Evolutionary conservation across 1,284 basidiomycete genomes (phyloP), one percentile per base, ranked within the genome.

Genomic region (Puccinia polysora): DNA sequence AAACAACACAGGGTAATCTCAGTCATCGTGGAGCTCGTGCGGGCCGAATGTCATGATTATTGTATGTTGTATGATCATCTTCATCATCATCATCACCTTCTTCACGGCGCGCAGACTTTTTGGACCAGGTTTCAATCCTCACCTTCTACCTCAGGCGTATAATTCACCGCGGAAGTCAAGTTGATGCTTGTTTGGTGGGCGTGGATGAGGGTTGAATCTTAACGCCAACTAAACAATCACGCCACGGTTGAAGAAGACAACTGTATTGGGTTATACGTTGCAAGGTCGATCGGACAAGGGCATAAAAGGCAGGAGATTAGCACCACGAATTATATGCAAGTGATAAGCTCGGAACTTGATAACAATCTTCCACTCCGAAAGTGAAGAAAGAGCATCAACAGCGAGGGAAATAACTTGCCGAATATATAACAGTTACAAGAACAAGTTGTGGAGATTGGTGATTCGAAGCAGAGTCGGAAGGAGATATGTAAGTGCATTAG

Each of bases 181-280:
- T 20, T 34, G 34, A n/a, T n/a, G 34, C 23, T 30, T 56, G 6
- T 34, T 34, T 14, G 53, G 53, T 20, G 53, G n/a, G n/a, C n/a
- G n/a, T 56, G 23, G 32, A 56, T 34, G 5, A 20, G n/a, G n/a
- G 53, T n/a, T 34, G n/a, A 34, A 56, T 34, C 53, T 34, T 34
- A 56, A 34, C 53, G 53, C 53, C 52, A 55, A 25, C 52, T 34
- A 34, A n/a, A n/a, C n/a, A n/a, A n/a, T n/a, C n/a, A n/a, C n/a
- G n/a, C n/a, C n/a, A 56, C 53, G 30, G 53, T 56, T 34, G 53
- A 34, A 56, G 32, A 30, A 56, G 32, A 34, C 7, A 34, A 34
- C 38, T 56, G 38, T 30, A 25, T 23, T 15, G 53, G 53, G 38
- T 34, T 56, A 12, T 15, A 56, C 53, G 32, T 56, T 36, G 15